Evolutionary conservation across 163 green algal genomes (phyloP).

Genomic region (Chlorella variabilis): DNA sequence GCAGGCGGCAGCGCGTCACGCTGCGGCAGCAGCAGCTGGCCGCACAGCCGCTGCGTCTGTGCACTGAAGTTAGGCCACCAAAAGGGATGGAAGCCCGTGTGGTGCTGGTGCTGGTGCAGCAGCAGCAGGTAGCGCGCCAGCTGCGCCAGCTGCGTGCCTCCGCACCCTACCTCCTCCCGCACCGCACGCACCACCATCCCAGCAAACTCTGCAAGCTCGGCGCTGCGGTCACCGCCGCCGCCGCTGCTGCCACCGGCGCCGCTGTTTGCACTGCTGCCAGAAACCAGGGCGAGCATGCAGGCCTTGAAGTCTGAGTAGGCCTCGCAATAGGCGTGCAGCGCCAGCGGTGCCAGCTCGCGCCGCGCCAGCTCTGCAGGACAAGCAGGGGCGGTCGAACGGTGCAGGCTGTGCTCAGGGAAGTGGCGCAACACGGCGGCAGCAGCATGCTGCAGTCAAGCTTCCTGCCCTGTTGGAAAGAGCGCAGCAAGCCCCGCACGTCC

Average conservation of each 20-base stretch:
- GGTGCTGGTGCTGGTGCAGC: slow-evolving; percentile 30
- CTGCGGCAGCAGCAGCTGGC: slow-evolving; percentile 14
- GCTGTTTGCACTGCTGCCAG: neutral
- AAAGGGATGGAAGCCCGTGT: slow-evolving; percentile 13
- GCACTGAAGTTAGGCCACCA: slow-evolving; percentile 16
- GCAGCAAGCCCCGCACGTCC: too few relatives aligned
- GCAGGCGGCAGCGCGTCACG: slow-evolving; percentile 8
- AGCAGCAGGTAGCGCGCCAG: slow-evolving; percentile 36
- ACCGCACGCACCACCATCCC: slow-evolving; percentile 19
- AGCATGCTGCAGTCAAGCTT: too few relatives aligned
- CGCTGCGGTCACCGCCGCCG: neutral
- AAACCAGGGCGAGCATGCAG: slow-evolving; percentile 15
- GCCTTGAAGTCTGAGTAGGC: slow-evolving; percentile 22
- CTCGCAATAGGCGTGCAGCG: slow-evolving; percentile 25
- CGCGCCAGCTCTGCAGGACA: neutral
- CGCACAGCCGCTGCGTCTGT: neutral
- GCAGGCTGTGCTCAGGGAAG: too few relatives aligned
- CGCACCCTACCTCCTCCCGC: neutral
- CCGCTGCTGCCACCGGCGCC: too few relatives aligned
- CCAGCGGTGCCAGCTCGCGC: slow-evolving; percentile 17
- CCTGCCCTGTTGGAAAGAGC: too few relatives aligned
- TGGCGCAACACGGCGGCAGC: too few relatives aligned
- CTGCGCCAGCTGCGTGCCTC: neutral
- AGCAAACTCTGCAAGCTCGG: slow-evolving; percentile 17
- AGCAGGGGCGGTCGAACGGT: too few relatives aligned